Conservation (phyloP, 805 yeast genomes). For the Yamadazyma olivae region DNA sequence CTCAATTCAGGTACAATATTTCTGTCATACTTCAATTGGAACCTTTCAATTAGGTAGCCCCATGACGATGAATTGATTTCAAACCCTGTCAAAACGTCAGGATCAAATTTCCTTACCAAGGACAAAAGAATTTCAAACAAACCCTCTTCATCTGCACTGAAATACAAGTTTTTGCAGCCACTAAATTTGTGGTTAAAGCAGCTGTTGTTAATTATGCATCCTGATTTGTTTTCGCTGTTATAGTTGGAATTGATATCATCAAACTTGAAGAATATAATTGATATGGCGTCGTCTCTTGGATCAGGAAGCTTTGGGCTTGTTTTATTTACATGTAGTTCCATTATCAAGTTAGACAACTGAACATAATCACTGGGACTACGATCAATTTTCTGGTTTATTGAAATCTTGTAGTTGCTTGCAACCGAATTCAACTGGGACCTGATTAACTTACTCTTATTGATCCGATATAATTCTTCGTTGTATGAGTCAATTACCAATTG, state of each 20-base stretch:
- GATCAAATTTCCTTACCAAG: constrained; percentile 67
- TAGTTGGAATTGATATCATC: constrained; percentile 33
- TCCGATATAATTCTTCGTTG: constrained; percentile 11
- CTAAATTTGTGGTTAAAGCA: constrained; percentile 1
- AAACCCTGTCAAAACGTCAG: constrained; percentile 84
- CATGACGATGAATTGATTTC: constrained; percentile 80
- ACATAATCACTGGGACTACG: constrained; percentile 40
- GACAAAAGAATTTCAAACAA: constrained; percentile 49
- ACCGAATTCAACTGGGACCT: constrained; percentile 55
- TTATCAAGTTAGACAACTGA: constrained; percentile 51
- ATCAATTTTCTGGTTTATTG: constrained; percentile 26
- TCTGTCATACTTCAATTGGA: constrained; percentile 38
- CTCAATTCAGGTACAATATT: constrained; percentile 62
- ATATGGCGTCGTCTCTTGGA: constrained; percentile 58
- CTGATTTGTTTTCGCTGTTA: constrained; percentile 9
- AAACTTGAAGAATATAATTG: constrained; percentile 61
- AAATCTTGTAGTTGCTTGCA: constrained; percentile 34
- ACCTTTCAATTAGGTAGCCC: constrained; percentile 84
- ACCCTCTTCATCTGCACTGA: not conserved
- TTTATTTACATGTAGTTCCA: constrained; percentile 69
- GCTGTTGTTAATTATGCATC: constrained; percentile 14
- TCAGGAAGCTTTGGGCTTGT: constrained; percentile 55
- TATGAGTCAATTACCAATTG: constrained; percentile 35
- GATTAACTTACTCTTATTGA: constrained; percentile 16
- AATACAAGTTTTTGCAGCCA: constrained; percentile 14